Conservation (phyloP, 2,329 filamentous ascomycete genomes). For the Niveomyces coronatus region DNA sequence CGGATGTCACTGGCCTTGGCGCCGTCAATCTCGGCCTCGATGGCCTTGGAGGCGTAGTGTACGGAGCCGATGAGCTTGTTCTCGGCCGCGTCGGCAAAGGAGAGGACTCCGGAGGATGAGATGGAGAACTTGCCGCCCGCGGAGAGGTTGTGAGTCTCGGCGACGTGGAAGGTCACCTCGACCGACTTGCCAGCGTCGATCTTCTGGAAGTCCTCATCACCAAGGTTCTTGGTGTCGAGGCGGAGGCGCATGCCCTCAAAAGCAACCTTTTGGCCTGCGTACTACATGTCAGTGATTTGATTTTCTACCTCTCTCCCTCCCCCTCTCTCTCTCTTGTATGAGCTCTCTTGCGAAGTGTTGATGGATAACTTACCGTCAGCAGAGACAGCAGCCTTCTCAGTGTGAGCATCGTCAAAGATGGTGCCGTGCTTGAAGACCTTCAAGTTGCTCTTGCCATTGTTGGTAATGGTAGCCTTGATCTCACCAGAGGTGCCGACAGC, state of each 20-base stretch:
- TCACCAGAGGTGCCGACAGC: constrained; percentile 32
- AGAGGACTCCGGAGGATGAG: constrained; percentile 44
- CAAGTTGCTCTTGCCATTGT: constrained; percentile 32
- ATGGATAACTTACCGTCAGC: constrained; percentile 1
- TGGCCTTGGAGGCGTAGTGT: constrained; percentile 46
- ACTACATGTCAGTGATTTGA: not conserved
- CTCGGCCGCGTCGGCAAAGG: constrained; percentile 40
- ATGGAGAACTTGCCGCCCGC: constrained; percentile 46
- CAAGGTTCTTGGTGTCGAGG: constrained; percentile 31
- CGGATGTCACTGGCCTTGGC: constrained; percentile 35
- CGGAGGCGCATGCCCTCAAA: constrained; percentile 42
- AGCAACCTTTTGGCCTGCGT: not conserved
- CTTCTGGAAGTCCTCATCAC: constrained; percentile 38
- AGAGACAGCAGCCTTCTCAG: constrained; percentile 23
- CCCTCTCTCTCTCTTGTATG: not conserved
- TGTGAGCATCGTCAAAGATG: constrained; percentile 35
- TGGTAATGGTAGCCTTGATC: constrained; percentile 38
- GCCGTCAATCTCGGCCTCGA: constrained; percentile 38
- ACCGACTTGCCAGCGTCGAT: constrained; percentile 40
- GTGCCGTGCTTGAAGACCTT: constrained; percentile 39
- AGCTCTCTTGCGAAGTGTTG: not conserved
- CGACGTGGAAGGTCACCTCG: constrained; percentile 43
- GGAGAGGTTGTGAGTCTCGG: constrained; percentile 42
- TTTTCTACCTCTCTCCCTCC: not conserved
- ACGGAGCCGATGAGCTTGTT: constrained; percentile 45